Base-by-base conservation (phyloP, 2,329 filamentous ascomycete species). In the Penicillium sp. region DNA sequence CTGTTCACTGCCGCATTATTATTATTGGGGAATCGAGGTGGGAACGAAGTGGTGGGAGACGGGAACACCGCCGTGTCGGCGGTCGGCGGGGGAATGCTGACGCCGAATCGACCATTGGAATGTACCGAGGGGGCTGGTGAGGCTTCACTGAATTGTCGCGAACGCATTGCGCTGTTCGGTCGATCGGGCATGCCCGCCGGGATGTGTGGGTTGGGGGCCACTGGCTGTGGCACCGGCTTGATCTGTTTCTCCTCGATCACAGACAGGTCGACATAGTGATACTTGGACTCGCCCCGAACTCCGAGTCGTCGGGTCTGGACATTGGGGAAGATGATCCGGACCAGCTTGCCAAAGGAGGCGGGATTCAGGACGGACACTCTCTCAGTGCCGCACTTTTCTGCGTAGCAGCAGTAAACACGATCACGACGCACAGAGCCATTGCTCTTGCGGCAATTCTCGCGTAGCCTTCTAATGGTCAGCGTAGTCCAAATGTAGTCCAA, bases 201-300 rank as follows among this genome's bases (percentile, higher is more conserved):
- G 7, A 56, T 56, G 33, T 58, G 64, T 16, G 61, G 28, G 29
- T 62, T 65, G 14, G 62, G 55, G 34, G 66, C 58, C 11, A 65
- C 53, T 42, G 69, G 68, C 5, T 65, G 57, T 16, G 62, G 67
- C 40, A 69, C 55, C n/a, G 62, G 64, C 54, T 69, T 68, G 45
- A 73, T 71, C 49, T 74, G 72, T 53, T 77, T 75, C 55, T 77
- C 75, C 52, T 77, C 75, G 24, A 77, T 75, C 39, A 81, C 72
- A 2, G 77, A 77, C 54, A 81, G 66, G 59, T 81, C 78, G 44
- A 81, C 78, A 56, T 99, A 99, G 74, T 99, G 94, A 72, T 99
- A 99, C 72, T 99, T 99, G 13, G 94, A 99, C 77, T 97, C 93
- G 60, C 94, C 94, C 49, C 94, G 87, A 43, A 97, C 92, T 59